A percentile compares a stretch with the other conserved stretches of the same genome.
Conservation (phyloP, 257 asterid genomes). For the Buddleja alternifolia region DNA sequence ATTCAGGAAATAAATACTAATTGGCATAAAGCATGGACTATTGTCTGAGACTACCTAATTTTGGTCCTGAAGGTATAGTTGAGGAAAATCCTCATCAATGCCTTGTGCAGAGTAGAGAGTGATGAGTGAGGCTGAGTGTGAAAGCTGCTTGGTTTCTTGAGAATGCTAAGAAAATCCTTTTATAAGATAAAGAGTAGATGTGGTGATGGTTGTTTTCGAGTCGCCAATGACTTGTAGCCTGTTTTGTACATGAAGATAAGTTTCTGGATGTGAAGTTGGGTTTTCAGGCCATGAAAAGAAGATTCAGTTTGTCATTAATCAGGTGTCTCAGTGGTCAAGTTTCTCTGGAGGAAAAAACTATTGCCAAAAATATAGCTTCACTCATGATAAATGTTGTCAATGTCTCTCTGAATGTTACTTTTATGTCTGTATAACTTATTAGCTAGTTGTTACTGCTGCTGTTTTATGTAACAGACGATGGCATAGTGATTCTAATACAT, state of each 20-base stretch:
- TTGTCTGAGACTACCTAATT: background rate
- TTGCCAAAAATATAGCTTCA: background rate
- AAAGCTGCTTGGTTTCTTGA: background rate
- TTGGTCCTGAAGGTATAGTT: background rate
- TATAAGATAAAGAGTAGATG: background rate
- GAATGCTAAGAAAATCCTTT: background rate
- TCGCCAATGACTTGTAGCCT: background rate
- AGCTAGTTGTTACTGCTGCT: constrained; percentile 1
- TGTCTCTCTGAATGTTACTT: background rate
- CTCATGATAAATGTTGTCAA: background rate
- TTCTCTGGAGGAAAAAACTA: background rate
- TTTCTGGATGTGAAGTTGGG: background rate
- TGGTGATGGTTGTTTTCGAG: background rate
- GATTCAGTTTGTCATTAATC: background rate
- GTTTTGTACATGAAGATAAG: background rate
- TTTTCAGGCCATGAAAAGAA: background rate
- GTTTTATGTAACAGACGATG: background rate
- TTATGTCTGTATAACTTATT: background rate
- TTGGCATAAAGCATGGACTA: background rate
- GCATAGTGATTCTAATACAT: background rate
- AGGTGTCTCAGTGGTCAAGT: background rate
- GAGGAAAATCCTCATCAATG: background rate
- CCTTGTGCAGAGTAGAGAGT: background rate
- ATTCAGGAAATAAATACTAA: background rate
- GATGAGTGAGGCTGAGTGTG: background rate